Conservation (phyloP, 352 stramenopile species). For the Globisporangium alternatum region DNA sequence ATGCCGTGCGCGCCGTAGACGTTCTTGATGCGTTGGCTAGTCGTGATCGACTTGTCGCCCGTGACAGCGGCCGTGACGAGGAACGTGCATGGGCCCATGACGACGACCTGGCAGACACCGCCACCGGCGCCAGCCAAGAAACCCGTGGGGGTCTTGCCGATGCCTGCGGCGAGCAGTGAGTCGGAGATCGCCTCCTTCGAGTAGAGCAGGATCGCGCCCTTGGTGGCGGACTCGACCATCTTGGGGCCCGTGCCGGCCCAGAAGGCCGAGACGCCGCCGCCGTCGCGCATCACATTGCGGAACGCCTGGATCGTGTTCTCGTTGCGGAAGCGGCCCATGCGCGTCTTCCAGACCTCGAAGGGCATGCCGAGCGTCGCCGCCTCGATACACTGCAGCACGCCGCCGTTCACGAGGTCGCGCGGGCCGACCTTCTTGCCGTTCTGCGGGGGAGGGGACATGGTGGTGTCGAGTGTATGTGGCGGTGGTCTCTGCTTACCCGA, state of each 20-base stretch:
- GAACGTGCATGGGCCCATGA: constrained; percentile 91
- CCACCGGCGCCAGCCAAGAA: constrained; percentile 83
- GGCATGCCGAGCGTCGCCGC: constrained; percentile 89
- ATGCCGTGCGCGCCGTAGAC: constrained; percentile 84
- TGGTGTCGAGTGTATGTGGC: constrained; percentile 17
- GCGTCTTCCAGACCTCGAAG: constrained; percentile 93
- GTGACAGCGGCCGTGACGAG: constrained; percentile 89
- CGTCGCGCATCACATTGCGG: constrained; percentile 85
- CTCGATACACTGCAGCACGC: constrained; percentile 86
- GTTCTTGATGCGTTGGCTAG: constrained; percentile 75
- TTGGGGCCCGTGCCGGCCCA: constrained; percentile 88
- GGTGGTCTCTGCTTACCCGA: background rate
- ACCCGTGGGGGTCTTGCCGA: constrained; percentile 62
- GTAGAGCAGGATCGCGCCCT: constrained; percentile 88
- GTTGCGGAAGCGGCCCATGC: constrained; percentile 87
- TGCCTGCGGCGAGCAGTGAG: constrained; percentile 68
- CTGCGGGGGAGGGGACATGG: constrained; percentile 49
- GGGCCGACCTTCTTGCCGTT: constrained; percentile 79
- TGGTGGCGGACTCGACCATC: constrained; percentile 90
- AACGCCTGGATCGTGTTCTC: constrained; percentile 84
- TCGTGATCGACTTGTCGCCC: constrained; percentile 87
- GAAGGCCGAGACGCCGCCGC: constrained; percentile 77
- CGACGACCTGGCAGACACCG: constrained; percentile 85
- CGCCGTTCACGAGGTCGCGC: constrained; percentile 78
- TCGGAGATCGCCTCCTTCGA: constrained; percentile 88